Conservation (phyloP, 2,329 filamentous ascomycete species). For the Lachnellula occidentalis region DNA sequence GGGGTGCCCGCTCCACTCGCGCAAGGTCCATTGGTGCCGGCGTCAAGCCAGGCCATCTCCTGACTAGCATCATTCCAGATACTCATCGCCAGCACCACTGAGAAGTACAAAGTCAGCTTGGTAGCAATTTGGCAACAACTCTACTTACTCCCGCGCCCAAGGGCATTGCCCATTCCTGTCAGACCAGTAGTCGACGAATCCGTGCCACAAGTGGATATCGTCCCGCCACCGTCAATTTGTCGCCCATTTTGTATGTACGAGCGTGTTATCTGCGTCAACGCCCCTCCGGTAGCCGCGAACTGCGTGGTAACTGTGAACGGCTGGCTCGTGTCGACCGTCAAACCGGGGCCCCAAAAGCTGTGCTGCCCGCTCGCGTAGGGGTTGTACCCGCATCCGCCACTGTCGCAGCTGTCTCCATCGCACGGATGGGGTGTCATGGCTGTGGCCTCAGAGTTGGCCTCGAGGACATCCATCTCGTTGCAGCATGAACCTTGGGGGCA, state of each 20-base stretch:
- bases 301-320: conserved; percentile 47
- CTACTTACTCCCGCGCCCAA: conserved; percentile 38
- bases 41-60: conserved; percentile 65
- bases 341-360: conserved; percentile 22
- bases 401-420: conserved; percentile 43
- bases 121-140: not conserved
- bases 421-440: conserved; percentile 55
- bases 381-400: conserved; percentile 42
- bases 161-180: conserved; percentile 46
- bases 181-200: conserved; percentile 46
- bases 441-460: conserved; percentile 52
- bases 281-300: conserved; percentile 42
- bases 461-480: conserved; percentile 61
- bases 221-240: conserved; percentile 47
- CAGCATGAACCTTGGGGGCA: conserved; percentile 49
- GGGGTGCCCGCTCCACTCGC: conserved; percentile 47
- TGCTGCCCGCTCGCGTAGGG: conserved; percentile 33
- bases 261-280: conserved; percentile 41
- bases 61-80: conserved; percentile 50
- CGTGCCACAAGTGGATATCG: conserved; percentile 45
- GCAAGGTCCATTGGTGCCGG: conserved; percentile 47
- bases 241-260: conserved; percentile 45
- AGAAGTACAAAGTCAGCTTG: conserved; percentile 14
- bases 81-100: conserved; percentile 57
- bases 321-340: conserved; percentile 37